These are phyloP conservation scores for Penicillium parvum DNA, from an alignment of 495 filamentous ascomycete species.

Conservation along the genomic window DNA sequence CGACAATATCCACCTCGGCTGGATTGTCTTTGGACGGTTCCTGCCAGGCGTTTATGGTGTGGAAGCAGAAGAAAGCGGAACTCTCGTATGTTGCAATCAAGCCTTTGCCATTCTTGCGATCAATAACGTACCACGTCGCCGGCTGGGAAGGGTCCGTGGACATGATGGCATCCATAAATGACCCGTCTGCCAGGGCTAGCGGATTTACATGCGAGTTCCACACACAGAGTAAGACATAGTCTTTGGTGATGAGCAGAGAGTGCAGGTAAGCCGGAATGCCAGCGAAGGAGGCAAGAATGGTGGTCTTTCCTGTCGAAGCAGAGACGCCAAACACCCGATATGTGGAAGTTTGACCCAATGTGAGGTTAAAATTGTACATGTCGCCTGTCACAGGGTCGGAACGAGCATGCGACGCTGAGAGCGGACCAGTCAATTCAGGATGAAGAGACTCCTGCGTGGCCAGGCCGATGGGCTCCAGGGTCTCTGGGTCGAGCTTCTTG, in stretches of 20 bases:
- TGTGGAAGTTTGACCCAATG: slow-evolving; percentile 37
- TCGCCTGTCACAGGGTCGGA: slow-evolving; percentile 68
- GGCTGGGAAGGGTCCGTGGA: slow-evolving; percentile 45
- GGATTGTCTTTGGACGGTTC: slow-evolving; percentile 39
- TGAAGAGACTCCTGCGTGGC: slow-evolving; percentile 56
- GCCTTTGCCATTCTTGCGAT: slow-evolving; percentile 49
- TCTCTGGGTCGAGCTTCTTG: slow-evolving; percentile 61
- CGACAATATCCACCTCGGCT: slow-evolving; percentile 47
- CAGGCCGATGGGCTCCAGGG: slow-evolving; percentile 63
- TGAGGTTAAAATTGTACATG: slow-evolving; percentile 73
- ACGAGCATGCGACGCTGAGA: slow-evolving; percentile 65
- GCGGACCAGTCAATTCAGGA: slow-evolving; percentile 57
- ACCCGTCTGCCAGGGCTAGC: slow-evolving; percentile 43
- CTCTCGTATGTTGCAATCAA: slow-evolving; percentile 57
- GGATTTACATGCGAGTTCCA: slow-evolving; percentile 59
- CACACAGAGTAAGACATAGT: slow-evolving; percentile 64
- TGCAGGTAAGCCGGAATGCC: slow-evolving; percentile 62
- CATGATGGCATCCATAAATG: slow-evolving; percentile 24
- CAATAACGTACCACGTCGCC: slow-evolving; percentile 66
- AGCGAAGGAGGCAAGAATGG: slow-evolving; percentile 64
- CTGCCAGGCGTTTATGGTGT: slow-evolving; percentile 71
- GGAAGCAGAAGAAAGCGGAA: slow-evolving; percentile 67
- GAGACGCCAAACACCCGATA: slow-evolving; percentile 66
- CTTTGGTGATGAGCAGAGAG: slow-evolving; percentile 62
- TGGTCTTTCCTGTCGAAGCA: slow-evolving; percentile 56